Conservation (phyloP, 352 stramenopile species). For the Pythium vanterpoolii region DNA sequence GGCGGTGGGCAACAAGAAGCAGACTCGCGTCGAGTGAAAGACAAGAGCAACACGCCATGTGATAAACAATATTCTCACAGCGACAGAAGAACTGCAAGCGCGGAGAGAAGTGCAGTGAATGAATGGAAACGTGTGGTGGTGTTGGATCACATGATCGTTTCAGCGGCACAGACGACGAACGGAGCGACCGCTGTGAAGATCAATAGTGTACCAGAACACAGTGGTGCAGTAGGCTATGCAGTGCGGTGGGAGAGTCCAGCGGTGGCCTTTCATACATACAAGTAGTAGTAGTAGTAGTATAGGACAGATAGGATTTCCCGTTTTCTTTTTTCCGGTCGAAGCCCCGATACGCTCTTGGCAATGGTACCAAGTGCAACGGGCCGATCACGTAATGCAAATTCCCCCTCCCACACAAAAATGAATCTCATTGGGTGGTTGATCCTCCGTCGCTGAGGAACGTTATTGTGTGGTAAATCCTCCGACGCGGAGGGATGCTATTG, state of each 20-base stretch:
- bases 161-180: background rate
- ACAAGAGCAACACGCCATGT: background rate
- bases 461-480: no score
- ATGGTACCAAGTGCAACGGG: conserved; percentile 17
- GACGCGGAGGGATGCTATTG: no score
- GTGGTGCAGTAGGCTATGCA: conserved; percentile 2
- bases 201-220: conserved; percentile 6
- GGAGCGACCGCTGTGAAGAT: conserved; percentile 1
- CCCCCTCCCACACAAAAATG: background rate
- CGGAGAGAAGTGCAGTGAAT: conserved; percentile 5
- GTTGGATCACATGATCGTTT: background rate
- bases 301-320: conserved; percentile 24
- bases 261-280: conserved; percentile 1
- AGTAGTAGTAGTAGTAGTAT: conserved; percentile 15
- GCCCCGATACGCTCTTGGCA: conserved; percentile 12
- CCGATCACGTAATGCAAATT: conserved; percentile 2
- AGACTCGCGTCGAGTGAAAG: background rate
- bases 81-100: background rate
- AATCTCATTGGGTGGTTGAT: no score
- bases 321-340: conserved; percentile 3
- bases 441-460: background rate
- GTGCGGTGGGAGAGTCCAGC: background rate
- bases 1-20: background rate
- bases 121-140: conserved; percentile 15
- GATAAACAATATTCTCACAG: background rate